Evolutionary conservation across 2,329 filamentous ascomycete genomes (phyloP).

Genomic region (Stagonosporopsis tanaceti): DNA sequence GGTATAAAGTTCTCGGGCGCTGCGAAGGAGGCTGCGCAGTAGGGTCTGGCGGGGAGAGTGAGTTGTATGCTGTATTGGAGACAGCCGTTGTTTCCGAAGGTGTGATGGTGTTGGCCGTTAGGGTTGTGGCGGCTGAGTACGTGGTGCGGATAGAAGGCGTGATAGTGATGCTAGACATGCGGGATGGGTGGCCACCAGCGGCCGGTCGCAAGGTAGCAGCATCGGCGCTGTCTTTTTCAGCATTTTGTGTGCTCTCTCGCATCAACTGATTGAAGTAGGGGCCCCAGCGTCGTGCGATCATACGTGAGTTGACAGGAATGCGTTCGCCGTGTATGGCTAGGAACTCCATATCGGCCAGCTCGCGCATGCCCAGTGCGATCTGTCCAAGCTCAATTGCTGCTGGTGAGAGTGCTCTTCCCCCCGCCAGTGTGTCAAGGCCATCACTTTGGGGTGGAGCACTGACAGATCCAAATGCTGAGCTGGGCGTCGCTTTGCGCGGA

Average conservation of each 20-base stretch:
- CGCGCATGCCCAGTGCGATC: conserved; percentile 78
- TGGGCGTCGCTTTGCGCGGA: conserved; percentile 77
- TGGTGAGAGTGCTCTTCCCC: conserved; percentile 76
- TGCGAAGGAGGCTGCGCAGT: conserved; percentile 64
- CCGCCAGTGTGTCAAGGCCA: conserved; percentile 66
- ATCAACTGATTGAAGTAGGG: conserved; percentile 94
- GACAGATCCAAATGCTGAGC: conserved; percentile 84
- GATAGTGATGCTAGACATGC: conserved; percentile 86
- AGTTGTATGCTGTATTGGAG: conserved; percentile 51
- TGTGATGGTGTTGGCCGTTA: conserved; percentile 49
- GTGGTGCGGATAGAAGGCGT: conserved; percentile 69
- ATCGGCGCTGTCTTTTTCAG: conserved; percentile 68
- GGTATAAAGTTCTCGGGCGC: conserved; percentile 87
- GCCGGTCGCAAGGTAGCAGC: conserved; percentile 74
- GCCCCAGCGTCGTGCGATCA: conserved; percentile 89
- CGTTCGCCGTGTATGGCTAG: conserved; percentile 89
- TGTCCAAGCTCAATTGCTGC: conserved; percentile 87
- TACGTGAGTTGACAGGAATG: conserved; percentile 90
- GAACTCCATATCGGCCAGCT: conserved; percentile 96
- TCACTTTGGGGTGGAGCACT: conserved; percentile 72
- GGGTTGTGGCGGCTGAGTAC: conserved; percentile 55
- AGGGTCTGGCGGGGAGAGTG: conserved; percentile 62
- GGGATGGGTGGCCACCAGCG: conserved; percentile 64
- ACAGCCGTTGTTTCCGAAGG: conserved; percentile 50
- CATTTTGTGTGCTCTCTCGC: conserved; percentile 74